phyloP scores from a whole-genome alignment of 148 eudicot species.

The Gaultheria prostrata region DNA sequence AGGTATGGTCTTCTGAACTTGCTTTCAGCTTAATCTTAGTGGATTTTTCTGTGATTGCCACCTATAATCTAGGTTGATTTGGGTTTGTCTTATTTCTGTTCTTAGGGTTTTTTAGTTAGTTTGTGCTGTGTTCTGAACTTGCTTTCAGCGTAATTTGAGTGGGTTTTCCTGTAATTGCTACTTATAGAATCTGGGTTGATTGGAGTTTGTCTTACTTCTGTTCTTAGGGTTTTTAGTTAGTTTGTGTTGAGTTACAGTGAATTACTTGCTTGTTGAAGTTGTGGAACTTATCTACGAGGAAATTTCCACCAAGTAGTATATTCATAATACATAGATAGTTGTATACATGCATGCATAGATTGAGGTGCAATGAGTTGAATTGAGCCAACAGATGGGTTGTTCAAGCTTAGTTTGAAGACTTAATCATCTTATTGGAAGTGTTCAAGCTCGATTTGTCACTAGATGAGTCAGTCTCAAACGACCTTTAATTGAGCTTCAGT shows the following conservation, averaged over 20 bases:
- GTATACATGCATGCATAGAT: not conserved
- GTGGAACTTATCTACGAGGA: too few relatives aligned
- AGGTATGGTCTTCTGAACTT: conserved; percentile 10
- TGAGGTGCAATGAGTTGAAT: not conserved
- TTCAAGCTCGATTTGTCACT: not conserved
- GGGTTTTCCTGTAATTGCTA: not conserved
- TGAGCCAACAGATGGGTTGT: not conserved
- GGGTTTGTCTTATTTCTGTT: not conserved
- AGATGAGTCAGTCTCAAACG: not conserved
- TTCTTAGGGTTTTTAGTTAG: conserved; percentile 15
- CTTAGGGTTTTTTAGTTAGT: conserved; percentile 15
- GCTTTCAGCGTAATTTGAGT: too few relatives aligned
- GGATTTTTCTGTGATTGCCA: not conserved
- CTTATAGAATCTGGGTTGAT: not conserved
- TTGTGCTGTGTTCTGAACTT: not conserved
- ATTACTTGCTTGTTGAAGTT: not conserved
- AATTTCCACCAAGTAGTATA: not conserved
- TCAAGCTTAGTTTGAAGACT: not conserved
- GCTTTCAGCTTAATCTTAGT: conserved; percentile 11
- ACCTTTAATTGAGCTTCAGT: not conserved
- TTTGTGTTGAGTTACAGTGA: not conserved
- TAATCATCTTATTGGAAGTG: not conserved
- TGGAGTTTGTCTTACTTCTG: not conserved
- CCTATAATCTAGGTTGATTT: not conserved
- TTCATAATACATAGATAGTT: not conserved